A percentile compares a stretch with the other conserved stretches of the same genome.
phyloP scores from a whole-genome alignment of 2,329 filamentous ascomycete species.

The Trichoderma koningii region DNA sequence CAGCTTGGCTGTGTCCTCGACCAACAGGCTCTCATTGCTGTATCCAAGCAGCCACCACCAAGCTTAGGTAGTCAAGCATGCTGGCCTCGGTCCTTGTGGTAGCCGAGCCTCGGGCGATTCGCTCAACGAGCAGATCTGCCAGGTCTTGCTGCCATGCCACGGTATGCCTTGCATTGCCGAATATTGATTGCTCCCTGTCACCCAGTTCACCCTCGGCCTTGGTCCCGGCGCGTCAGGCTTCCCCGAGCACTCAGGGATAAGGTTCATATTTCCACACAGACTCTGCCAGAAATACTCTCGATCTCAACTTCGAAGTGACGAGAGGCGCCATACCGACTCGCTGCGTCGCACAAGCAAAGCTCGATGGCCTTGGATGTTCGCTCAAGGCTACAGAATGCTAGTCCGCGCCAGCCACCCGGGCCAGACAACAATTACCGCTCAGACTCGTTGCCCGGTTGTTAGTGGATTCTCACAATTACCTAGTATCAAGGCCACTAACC shows the following conservation, averaged over 20 bases:
- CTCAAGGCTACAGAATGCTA: conserved; percentile 7
- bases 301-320: not conserved
- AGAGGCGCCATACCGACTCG: not conserved
- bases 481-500: not conserved
- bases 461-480: conserved; percentile 11
- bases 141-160: not conserved
- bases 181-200: not conserved
- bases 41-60: not conserved
- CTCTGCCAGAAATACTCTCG: not conserved
- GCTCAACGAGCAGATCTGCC: not conserved
- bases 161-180: conserved; percentile 4
- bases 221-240: not conserved
- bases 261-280: not conserved
- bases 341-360: not conserved
- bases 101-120: not conserved
- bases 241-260: not conserved
- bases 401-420: conserved; percentile 3
- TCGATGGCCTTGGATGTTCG: not conserved
- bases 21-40: not conserved
- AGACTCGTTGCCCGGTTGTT: not conserved
- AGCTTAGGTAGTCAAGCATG: not conserved
- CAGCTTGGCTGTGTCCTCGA: not conserved
- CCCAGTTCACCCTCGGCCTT: not conserved
- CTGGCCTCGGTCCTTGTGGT: not conserved
- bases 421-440: conserved; percentile 14